Evolutionary conservation across 331 rosid genomes (phyloP).

Genomic region (Malus hybrid): DNA sequence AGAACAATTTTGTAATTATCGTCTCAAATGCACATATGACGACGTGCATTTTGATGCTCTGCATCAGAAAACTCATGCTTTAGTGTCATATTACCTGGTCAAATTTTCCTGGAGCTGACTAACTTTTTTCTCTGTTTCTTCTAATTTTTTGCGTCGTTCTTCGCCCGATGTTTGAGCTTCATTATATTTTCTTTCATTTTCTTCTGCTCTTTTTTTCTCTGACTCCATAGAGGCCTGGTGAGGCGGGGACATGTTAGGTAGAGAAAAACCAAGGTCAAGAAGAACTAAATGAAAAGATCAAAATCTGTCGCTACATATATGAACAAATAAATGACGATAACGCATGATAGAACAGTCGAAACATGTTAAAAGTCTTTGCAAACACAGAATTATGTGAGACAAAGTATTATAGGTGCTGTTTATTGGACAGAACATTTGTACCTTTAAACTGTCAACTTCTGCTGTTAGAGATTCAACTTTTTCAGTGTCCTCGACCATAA

Average conservation of each 20-base stretch:
- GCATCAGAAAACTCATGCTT: slow-evolving; percentile 5
- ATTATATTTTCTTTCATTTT: slow-evolving; percentile 45
- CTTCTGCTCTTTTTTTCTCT: slow-evolving; percentile 53
- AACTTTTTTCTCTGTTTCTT: slow-evolving; percentile 68
- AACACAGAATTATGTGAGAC: not conserved
- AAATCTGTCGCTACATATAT: not conserved
- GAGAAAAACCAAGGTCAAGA: slow-evolving; percentile 16
- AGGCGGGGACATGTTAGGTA: not conserved
- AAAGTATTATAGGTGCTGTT: not conserved
- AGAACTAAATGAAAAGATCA: slow-evolving; percentile 11
- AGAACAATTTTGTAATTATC: not conserved
- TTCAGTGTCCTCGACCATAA: slow-evolving; percentile 66
- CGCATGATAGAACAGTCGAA: not conserved
- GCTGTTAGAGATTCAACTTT: slow-evolving; percentile 60
- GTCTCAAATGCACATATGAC: not conserved
- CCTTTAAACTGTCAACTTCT: slow-evolving; percentile 68
- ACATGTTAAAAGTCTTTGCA: not conserved
- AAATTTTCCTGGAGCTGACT: slow-evolving; percentile 67
- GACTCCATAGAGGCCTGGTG: slow-evolving; percentile 49
- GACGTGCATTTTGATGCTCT: not conserved
- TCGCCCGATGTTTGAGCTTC: slow-evolving; percentile 41
- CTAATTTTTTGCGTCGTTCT: slow-evolving; percentile 41
- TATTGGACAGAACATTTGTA: slow-evolving; percentile 22
- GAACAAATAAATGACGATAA: not conserved
- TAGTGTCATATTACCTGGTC: slow-evolving; percentile 48